Conservation (phyloP, 1,284 basidiomycete species). For the Mycena sp. region DNA sequence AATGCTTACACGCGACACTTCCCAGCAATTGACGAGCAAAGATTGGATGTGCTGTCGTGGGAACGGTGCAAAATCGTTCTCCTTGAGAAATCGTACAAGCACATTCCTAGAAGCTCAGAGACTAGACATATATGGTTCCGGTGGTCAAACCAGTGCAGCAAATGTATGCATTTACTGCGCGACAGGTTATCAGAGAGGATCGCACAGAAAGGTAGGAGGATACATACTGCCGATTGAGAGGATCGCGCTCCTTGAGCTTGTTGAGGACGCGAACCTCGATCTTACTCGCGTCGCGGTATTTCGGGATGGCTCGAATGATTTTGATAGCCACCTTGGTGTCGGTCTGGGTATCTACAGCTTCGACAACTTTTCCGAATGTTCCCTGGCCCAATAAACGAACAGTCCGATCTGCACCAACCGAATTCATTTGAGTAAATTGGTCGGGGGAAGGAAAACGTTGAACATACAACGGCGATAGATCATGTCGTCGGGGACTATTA, state of each 20-base stretch:
- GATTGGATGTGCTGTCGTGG: constrained; percentile 96
- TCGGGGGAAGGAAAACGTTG: constrained; percentile 14
- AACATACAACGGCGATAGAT: constrained; percentile 84
- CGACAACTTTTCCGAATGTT: constrained; percentile 99
- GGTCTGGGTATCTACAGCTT: constrained; percentile 86
- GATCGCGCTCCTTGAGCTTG: constrained; percentile 91
- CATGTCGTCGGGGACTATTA: constrained; percentile 90
- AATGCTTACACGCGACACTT: constrained; percentile 90
- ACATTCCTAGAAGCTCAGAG: constrained; percentile 96
- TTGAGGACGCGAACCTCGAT: constrained; percentile 97
- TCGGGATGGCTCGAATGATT: constrained; percentile 96
- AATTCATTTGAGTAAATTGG: constrained; percentile 36
- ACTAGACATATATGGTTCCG: constrained; percentile 98
- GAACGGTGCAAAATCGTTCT: constrained; percentile 97
- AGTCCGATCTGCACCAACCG: constrained; percentile 80
- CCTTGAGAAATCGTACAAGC: constrained; percentile 99
- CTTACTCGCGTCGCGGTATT: constrained; percentile 98
- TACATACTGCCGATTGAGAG: constrained; percentile 87
- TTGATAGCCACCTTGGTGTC: constrained; percentile 94
- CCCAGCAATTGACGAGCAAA: constrained; percentile 91
- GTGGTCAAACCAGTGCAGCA: constrained; percentile 95
- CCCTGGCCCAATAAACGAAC: constrained; percentile 94
- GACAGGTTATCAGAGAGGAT: constrained; percentile 44
- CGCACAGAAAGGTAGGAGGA: constrained; percentile 25
- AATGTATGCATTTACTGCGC: constrained; percentile 95